Evolutionary conservation across 768 basidiomycete species (phyloP).

Genomic region (Mycena crocata): DNA sequence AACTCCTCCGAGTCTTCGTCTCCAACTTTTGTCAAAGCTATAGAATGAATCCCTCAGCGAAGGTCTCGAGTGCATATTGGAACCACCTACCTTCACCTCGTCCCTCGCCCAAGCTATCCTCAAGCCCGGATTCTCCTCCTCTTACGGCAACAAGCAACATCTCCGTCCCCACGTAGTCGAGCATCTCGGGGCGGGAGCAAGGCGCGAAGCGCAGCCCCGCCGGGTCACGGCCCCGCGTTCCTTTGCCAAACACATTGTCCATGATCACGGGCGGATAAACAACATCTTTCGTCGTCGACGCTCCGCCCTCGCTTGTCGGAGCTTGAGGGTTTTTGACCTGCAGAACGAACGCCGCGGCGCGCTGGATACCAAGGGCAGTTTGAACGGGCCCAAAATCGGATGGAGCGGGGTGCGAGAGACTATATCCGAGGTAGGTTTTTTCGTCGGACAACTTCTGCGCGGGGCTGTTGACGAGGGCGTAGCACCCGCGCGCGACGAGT

Average conservation of each 20-base stretch:
- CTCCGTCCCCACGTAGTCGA: constrained; percentile 68
- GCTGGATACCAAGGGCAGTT: constrained; percentile 62
- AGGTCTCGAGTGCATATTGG: neutral
- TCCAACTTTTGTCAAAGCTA: constrained; percentile 27
- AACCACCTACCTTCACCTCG: constrained; percentile 59
- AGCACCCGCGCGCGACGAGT: constrained; percentile 67
- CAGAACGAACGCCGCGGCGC: constrained; percentile 64
- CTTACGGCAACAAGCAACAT: constrained; percentile 65
- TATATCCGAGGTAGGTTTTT: constrained; percentile 68
- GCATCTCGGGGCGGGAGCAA: constrained; percentile 61
- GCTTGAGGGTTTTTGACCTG: constrained; percentile 74
- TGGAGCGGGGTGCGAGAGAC: constrained; percentile 64
- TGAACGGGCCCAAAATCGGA: constrained; percentile 65
- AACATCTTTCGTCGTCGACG: constrained; percentile 47
- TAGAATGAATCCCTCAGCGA: neutral
- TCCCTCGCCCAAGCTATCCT: constrained; percentile 62
- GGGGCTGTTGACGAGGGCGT: constrained; percentile 67
- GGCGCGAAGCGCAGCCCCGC: constrained; percentile 65
- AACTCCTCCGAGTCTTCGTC: constrained; percentile 23
- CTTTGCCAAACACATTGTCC: constrained; percentile 61
- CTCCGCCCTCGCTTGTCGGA: constrained; percentile 46
- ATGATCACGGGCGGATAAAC: constrained; percentile 61
- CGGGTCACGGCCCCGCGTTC: constrained; percentile 53
- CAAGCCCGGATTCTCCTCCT: constrained; percentile 59
- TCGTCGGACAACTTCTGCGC: constrained; percentile 56